phyloP scores from a whole-genome alignment of 768 basidiomycete species.

The Amanita phalloides region DNA sequence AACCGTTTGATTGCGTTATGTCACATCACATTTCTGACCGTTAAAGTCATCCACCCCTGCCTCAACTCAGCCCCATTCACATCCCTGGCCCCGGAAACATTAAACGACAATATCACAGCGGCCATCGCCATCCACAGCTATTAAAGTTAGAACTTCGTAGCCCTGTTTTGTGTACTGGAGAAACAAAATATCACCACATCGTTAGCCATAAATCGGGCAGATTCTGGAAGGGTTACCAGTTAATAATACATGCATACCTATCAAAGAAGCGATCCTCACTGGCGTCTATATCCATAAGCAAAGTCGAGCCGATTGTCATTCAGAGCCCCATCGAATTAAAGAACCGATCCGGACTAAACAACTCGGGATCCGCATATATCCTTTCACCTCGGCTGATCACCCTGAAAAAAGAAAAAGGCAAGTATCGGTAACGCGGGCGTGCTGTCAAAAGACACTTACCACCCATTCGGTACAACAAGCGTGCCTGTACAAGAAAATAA shows the following conservation, averaged over 20 bases:
- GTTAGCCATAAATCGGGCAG: constrained; percentile 15
- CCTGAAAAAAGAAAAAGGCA: no score
- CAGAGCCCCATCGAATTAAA: constrained; percentile 20
- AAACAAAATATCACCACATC: constrained; percentile 6
- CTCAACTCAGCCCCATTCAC: not conserved
- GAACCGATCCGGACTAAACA: constrained; percentile 49
- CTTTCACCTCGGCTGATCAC: constrained; percentile 28
- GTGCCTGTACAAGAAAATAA: no score
- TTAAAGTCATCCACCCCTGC: no score
- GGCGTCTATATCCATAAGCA: constrained; percentile 23
- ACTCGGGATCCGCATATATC: constrained; percentile 37
- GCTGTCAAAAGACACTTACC: no score
- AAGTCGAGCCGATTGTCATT: constrained; percentile 14
- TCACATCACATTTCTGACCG: no score
- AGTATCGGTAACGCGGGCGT: no score
- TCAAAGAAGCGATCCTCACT: constrained; percentile 7
- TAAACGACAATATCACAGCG: constrained; percentile 17
- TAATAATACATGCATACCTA: not conserved
- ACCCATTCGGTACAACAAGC: no score
- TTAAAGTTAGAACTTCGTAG: not conserved
- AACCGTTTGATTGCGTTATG: no score
- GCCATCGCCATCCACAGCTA: constrained; percentile 17
- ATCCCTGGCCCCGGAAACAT: constrained; percentile 17
- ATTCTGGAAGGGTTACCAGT: constrained; percentile 1
- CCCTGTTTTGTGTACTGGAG: no score